Evolutionary conservation across 768 basidiomycete species (phyloP), one percentile per base, ranked within the genome.

Genomic region (Rhodotorula toruloides): DNA sequence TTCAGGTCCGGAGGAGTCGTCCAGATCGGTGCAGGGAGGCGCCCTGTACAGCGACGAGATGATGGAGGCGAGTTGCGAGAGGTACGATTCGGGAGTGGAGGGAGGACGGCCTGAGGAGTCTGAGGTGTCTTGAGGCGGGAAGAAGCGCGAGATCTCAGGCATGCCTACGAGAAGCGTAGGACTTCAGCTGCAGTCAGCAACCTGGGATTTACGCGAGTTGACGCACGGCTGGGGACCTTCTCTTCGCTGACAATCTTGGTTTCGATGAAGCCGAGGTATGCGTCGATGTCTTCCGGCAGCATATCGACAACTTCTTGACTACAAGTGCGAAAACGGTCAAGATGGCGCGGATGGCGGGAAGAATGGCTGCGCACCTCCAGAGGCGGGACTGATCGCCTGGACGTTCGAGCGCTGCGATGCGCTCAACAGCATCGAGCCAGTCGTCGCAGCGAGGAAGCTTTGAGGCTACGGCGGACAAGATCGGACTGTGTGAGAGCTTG

Each of bases 221-320:
- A 49, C 52, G 46, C 25, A 40, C 42, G 56, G 16, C 31, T 34
- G 4, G 65, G 54, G 1, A 52, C 31, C 29, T 61, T 61, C 16
- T 60, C 54, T 25, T 25, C 1, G 49, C 60, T 61, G 32, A 66
- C 58, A n/a, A 70, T 53, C 31, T 40, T 55, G 11, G 2, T 8
- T 58, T 70, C 69, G 58, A 70, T 63, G 37, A 66, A 70, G 49
- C 58, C 63, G 42, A 70, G 61, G 50, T 66, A 70, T 2, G 57
- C 61, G 25, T 70, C 69, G 9, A 70, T 53, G 8, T 70, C 69
- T 22, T 56, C 44, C 3, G 4, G 37, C 3, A 1, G 7, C 58
- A 69, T 53, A 3, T 57, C 52, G 22, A 17, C 55, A 11, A 50
- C 49, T 3, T 59, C 59, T 4, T 37, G 31, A 19, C 67, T 68